phyloP scores from a whole-genome alignment of 2,329 filamentous ascomycete species.

The Phialemoniopsis sp. region DNA sequence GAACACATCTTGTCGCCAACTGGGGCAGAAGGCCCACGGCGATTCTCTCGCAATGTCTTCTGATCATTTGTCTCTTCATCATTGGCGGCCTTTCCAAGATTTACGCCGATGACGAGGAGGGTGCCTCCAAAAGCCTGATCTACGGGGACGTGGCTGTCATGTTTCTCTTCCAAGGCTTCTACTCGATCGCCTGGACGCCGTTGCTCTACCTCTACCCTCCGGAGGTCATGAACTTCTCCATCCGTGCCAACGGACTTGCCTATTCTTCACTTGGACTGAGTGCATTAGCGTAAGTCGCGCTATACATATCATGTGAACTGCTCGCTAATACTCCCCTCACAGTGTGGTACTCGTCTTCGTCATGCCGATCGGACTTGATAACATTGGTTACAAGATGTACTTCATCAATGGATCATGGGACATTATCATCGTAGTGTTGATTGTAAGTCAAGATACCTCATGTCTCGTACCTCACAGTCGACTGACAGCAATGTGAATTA shows the following conservation, averaged over 20 bases:
- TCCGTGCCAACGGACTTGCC: constrained; percentile 41
- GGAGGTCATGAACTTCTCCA: constrained; percentile 39
- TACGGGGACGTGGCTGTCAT: constrained; percentile 42
- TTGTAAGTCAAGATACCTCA: constrained; percentile 19
- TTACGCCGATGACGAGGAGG: constrained; percentile 20
- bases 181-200: constrained; percentile 46
- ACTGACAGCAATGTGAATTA: not conserved
- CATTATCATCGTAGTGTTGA: constrained; percentile 29
- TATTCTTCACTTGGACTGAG: constrained; percentile 25
- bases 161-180: constrained; percentile 48
- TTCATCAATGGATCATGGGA: constrained; percentile 41
- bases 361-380: constrained; percentile 34
- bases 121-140: constrained; percentile 11
- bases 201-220: constrained; percentile 42
- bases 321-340: not conserved
- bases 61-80: constrained; percentile 42
- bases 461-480: not conserved
- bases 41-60: constrained; percentile 27
- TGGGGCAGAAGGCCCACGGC: constrained; percentile 41
- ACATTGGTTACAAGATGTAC: constrained; percentile 41
- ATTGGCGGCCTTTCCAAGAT: constrained; percentile 44
- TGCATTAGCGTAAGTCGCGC: constrained; percentile 17
- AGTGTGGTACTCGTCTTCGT: constrained; percentile 31
- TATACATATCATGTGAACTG: not conserved
- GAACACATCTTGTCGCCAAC: constrained; percentile 33